A percentile compares a stretch with the other conserved stretches of the same genome.
Conservation (phyloP, 768 basidiomycete genomes). For the Gymnopilus dilepis region DNA sequence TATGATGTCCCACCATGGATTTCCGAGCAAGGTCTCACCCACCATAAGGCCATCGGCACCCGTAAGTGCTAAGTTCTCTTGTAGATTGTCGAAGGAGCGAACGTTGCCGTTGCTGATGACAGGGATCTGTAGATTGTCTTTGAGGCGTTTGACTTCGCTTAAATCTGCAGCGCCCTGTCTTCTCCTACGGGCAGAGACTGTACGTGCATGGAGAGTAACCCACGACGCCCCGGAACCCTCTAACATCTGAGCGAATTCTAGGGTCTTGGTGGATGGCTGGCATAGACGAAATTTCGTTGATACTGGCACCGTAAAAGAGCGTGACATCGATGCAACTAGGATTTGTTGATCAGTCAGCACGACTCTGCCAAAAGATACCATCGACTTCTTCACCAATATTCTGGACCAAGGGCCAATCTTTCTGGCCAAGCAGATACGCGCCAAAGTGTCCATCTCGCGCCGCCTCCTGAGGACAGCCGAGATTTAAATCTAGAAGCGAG, state of each 20-base stretch:
- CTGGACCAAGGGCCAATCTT: constrained; percentile 74
- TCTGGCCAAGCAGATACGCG: constrained; percentile 74
- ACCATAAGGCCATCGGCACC: constrained; percentile 82
- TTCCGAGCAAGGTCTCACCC: constrained; percentile 75
- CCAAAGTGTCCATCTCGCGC: constrained; percentile 73
- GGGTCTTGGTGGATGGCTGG: constrained; percentile 57
- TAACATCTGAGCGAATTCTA: constrained; percentile 59
- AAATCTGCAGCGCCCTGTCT: constrained; percentile 77
- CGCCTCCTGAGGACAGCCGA: constrained; percentile 79
- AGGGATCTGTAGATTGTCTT: constrained; percentile 54
- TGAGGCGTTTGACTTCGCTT: constrained; percentile 59
- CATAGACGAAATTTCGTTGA: constrained; percentile 68
- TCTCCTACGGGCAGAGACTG: constrained; percentile 70
- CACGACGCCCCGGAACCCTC: constrained; percentile 72
- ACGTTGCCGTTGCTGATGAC: constrained; percentile 86
- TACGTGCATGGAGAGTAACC: constrained; percentile 77
- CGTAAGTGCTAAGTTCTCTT: constrained; percentile 56
- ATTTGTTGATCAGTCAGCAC: background rate
- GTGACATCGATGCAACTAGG: constrained; percentile 67
- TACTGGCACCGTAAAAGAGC: constrained; percentile 65
- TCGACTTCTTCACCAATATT: constrained; percentile 52
- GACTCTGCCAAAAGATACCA: background rate
- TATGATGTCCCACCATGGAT: constrained; percentile 61
- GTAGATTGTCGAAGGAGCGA: constrained; percentile 59
- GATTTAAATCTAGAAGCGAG: constrained; percentile 64